These are phyloP conservation scores for Cladophialophora psammophila DNA, from an alignment of 2,329 filamentous ascomycete genomes.

Conservation along the genomic window DNA sequence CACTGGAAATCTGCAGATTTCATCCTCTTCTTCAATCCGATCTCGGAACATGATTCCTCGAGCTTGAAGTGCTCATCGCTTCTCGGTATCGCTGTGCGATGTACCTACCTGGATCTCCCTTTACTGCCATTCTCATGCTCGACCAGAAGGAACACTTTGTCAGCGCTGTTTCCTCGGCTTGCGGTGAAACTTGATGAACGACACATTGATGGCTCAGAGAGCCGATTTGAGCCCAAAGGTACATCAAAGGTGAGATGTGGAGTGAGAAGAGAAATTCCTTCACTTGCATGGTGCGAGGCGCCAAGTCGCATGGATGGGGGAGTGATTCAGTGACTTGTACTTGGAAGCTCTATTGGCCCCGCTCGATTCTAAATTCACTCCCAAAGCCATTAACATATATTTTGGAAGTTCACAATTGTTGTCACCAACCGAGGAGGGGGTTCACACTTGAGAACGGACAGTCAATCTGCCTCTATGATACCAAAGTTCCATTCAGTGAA, in stretches of 20 bases:
- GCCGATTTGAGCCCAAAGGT: background rate
- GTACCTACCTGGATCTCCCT: background rate
- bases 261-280: background rate
- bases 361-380: background rate
- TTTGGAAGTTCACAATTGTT: background rate
- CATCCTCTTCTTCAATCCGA: background rate
- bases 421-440: background rate
- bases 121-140: background rate
- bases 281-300: background rate
- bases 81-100: background rate
- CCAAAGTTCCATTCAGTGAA: background rate
- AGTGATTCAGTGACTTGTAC: background rate
- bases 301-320: background rate
- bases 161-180: background rate
- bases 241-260: background rate
- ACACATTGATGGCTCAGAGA: background rate
- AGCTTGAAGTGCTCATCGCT: background rate
- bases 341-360: background rate
- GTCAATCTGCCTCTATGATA: background rate
- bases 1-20: background rate
- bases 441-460: background rate
- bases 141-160: background rate
- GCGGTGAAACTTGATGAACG: background rate
- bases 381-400: background rate
- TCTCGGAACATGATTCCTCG: background rate